Evolutionary conservation across 139 green algal genomes (phyloP).

Genomic region (Ulvella scutata): DNA sequence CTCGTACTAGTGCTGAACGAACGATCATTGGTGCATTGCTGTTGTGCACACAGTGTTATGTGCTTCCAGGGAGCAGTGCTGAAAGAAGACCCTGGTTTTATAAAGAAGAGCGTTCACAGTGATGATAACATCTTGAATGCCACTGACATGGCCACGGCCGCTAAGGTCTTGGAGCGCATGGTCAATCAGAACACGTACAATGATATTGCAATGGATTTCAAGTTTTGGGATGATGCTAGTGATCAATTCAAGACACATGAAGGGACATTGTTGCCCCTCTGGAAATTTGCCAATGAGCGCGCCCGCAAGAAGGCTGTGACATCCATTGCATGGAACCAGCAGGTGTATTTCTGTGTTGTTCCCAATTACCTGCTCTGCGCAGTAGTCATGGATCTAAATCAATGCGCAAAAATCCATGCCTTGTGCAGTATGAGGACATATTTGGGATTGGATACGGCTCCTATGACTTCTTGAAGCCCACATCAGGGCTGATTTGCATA

Average conservation of each 20-base stretch:
- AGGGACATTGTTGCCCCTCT: constrained; percentile 85
- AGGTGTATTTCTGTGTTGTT: constrained; percentile 13
- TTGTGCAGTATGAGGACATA: constrained; percentile 43
- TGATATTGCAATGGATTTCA: constrained; percentile 83
- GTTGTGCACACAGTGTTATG: neutral
- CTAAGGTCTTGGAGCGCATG: constrained; percentile 72
- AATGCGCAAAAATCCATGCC: neutral
- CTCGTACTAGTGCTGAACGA: too few relatives aligned
- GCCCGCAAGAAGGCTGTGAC: constrained; percentile 37
- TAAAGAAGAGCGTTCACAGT: neutral
- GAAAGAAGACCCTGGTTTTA: neutral
- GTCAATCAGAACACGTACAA: constrained; percentile 75
- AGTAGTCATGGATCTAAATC: neutral
- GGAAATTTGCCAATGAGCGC: constrained; percentile 49
- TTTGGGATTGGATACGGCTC: constrained; percentile 80
- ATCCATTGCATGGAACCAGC: constrained; percentile 57
- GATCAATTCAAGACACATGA: constrained; percentile 52
- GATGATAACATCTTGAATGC: constrained; percentile 12
- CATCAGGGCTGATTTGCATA: constrained; percentile 55
- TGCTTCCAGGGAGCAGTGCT: neutral
- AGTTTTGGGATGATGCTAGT: constrained; percentile 85
- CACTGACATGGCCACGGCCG: constrained; percentile 14
- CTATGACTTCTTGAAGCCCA: constrained; percentile 64
- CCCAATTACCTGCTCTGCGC: neutral
- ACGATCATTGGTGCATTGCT: too few relatives aligned